A percentile compares a stretch with the other conserved stretches of the same genome.
Conservation (phyloP, 805 yeast genomes). For the Ogataea henricii region DNA sequence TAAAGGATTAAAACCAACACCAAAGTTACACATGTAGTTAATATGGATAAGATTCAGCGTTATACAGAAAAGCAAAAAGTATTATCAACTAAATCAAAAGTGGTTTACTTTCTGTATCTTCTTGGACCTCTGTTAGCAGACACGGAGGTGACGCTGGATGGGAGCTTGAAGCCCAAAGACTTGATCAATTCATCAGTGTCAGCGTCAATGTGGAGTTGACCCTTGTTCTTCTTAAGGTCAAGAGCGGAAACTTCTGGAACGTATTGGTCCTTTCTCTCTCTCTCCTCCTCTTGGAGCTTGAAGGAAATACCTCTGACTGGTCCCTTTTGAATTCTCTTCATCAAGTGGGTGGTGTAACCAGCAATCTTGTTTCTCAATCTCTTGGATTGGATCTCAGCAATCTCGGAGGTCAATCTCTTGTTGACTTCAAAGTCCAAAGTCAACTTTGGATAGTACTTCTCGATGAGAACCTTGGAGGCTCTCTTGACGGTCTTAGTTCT, state of each 20-base stretch:
- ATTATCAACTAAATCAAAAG: constrained; percentile 11
- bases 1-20: constrained; percentile 9
- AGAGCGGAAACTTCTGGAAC: constrained; percentile 99
- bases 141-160: constrained; percentile 81
- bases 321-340: constrained; percentile 99
- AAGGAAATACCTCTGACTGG: constrained; percentile 99
- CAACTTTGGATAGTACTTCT: constrained; percentile 99
- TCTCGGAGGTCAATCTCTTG: constrained; percentile 98
- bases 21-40: constrained; percentile 3
- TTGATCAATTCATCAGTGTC: constrained; percentile 95
- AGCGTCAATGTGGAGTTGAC: constrained; percentile 94
- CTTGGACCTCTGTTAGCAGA: constrained; percentile 91
- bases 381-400: constrained; percentile 98
- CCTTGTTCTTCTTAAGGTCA: constrained; percentile 94
- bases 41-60: constrained; percentile 15
- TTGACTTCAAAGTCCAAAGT: constrained; percentile 99
- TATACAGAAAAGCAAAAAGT: constrained; percentile 15
- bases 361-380: constrained; percentile 99
- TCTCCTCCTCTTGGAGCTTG: constrained; percentile 99
- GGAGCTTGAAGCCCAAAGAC: constrained; percentile 88
- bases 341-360: constrained; percentile 99
- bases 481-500: constrained; percentile 99
- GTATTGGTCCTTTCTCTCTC: constrained; percentile 99
- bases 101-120: constrained; percentile 76
- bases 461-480: constrained; percentile 99